phyloP scores from a whole-genome alignment of 371 early-diverging fungal species.

The Rhizopus delemar region DNA sequence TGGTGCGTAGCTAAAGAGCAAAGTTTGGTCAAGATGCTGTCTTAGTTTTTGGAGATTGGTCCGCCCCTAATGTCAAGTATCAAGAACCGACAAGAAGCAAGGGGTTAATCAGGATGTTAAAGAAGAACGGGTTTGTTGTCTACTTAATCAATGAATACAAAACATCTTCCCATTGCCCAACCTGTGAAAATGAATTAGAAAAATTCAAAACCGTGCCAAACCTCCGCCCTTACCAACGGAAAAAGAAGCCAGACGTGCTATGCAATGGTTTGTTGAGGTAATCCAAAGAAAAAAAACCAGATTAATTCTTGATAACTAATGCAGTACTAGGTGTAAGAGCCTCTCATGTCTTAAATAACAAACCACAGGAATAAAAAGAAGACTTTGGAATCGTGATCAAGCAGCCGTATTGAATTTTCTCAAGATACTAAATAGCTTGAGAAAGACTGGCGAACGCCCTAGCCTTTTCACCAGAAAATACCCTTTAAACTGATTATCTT shows the following conservation, averaged over 20 bases:
- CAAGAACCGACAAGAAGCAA: conserved; percentile 9
- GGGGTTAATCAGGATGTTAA: neutral
- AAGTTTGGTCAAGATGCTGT: conserved; percentile 8
- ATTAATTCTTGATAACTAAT: too few species aligned
- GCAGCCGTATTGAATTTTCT: conserved; percentile 2
- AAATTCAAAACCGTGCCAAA: conserved; percentile 4
- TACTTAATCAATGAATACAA: conserved; percentile 10
- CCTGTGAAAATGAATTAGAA: conserved; percentile 1
- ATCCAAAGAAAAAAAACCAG: too few species aligned
- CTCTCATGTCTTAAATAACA: too few species aligned
- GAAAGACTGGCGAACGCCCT: neutral
- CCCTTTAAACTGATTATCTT: neutral
- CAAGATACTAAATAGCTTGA: neutral
- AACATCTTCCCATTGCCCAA: conserved; percentile 1
- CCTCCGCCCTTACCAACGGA: conserved; percentile 1
- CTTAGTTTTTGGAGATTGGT: conserved; percentile 7
- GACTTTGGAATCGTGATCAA: neutral
- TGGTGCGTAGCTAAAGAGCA: too few species aligned
- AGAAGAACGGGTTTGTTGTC: conserved; percentile 3
- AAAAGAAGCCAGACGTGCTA: neutral
- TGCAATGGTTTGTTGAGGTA: conserved; percentile 1
- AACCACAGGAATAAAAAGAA: conserved; percentile 1
- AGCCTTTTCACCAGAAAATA: neutral
- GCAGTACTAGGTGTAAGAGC: too few species aligned
- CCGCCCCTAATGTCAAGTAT: conserved; percentile 3